phyloP scores from a whole-genome alignment of 352 stramenopile species.

The Globisporangium polare region DNA sequence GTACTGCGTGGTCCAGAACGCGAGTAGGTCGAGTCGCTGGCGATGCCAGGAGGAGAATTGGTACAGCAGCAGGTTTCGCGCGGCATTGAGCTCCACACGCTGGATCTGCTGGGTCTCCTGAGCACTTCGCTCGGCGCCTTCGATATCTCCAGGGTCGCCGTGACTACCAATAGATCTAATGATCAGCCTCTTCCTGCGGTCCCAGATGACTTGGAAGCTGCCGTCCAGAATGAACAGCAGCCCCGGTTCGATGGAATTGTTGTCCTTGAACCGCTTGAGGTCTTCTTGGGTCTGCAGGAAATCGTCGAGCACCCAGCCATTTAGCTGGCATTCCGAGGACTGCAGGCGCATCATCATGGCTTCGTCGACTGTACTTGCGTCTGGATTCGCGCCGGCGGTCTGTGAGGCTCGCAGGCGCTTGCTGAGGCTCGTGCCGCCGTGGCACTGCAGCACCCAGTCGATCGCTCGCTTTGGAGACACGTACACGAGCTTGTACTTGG shows the following conservation, averaged over 20 bases:
- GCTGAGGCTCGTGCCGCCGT: slow-evolving; percentile 33
- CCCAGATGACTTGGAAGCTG: slow-evolving; percentile 28
- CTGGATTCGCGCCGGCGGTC: slow-evolving; percentile 14
- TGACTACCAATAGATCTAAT: background rate
- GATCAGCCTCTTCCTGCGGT: slow-evolving; percentile 2
- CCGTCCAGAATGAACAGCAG: slow-evolving; percentile 52
- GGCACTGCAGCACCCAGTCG: slow-evolving; percentile 55
- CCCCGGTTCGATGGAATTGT: slow-evolving; percentile 30
- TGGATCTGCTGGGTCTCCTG: background rate
- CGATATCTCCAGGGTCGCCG: background rate
- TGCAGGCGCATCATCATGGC: slow-evolving; percentile 42
- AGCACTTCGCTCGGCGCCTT: background rate
- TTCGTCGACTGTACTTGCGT: slow-evolving; percentile 24
- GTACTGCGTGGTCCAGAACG: slow-evolving; percentile 39
- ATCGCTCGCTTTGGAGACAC: slow-evolving; percentile 45
- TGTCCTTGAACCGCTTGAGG: slow-evolving; percentile 21
- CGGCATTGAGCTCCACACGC: slow-evolving; percentile 9
- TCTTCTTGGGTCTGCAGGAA: slow-evolving; percentile 32
- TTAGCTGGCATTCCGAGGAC: slow-evolving; percentile 49
- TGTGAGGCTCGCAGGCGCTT: slow-evolving; percentile 9
- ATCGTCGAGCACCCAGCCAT: slow-evolving; percentile 63
- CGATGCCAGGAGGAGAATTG: slow-evolving; percentile 38
- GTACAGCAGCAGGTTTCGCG: slow-evolving; percentile 16
- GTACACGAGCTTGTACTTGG: slow-evolving; percentile 19
- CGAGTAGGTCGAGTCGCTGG: slow-evolving; percentile 44